Evolutionary conservation across 1,284 basidiomycete species (phyloP).

Genomic region (Pterula multifida): DNA sequence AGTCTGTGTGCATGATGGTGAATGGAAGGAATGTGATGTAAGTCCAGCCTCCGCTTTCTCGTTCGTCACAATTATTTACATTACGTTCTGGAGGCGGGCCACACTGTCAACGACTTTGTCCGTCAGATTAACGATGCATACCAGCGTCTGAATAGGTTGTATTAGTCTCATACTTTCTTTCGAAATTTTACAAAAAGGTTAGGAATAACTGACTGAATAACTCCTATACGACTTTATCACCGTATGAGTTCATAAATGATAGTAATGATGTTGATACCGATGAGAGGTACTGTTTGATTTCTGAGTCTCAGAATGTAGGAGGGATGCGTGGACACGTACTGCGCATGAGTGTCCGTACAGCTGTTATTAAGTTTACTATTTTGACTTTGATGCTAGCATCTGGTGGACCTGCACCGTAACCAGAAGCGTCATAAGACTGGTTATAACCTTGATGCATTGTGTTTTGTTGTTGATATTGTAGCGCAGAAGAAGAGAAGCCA

Average conservation of each 20-base stretch:
- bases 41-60: conserved; percentile 18
- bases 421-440: conserved; percentile 55
- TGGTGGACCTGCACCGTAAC: conserved; percentile 36
- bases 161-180: not conserved
- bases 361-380: conserved; percentile 84
- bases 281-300: conserved; percentile 64
- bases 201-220: too few species aligned
- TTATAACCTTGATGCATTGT: conserved; percentile 30
- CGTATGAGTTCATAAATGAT: conserved; percentile 74
- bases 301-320: conserved; percentile 9
- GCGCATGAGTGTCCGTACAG: conserved; percentile 89
- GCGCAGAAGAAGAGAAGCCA: conserved; percentile 72
- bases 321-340: conserved; percentile 38
- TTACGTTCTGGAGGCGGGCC: conserved; percentile 47
- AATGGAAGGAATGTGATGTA: conserved; percentile 80
- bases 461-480: conserved; percentile 20
- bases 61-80: not conserved
- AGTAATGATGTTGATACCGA: conserved; percentile 70
- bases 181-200: too few species aligned
- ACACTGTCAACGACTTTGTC: conserved; percentile 63
- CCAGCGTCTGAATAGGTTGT: conserved; percentile 36
- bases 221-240: conserved; percentile 34
- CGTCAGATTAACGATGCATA: conserved; percentile 71
- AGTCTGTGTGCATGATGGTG: conserved; percentile 67
- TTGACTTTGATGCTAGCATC: conserved; percentile 76